Evolutionary conservation across 176 grass and related monocot species (phyloP).

Genomic region (Coix lacrymajobi): DNA sequence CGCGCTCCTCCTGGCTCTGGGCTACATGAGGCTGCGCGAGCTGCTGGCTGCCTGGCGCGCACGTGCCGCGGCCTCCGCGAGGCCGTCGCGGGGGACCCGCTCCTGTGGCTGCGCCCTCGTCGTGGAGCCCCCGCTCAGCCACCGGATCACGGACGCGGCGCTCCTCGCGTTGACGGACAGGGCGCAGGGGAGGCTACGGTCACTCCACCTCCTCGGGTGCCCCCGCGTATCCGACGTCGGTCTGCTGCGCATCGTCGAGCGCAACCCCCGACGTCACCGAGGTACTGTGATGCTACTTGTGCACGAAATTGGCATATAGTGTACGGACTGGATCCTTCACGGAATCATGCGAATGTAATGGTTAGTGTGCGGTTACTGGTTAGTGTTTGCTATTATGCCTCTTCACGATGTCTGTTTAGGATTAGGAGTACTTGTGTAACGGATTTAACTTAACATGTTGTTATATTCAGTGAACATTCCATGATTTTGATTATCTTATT

Average conservation of each 20-base stretch:
- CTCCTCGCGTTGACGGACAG: slow-evolving; percentile 25
- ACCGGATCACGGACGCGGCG: slow-evolving; percentile 28
- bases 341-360: neutral
- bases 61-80: slow-evolving; percentile 39
- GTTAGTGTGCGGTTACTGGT: neutral
- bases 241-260: slow-evolving; percentile 49
- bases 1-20: slow-evolving; percentile 57
- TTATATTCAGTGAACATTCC: neutral
- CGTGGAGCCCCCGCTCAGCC: slow-evolving; percentile 28
- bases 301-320: neutral
- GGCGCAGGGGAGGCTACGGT: slow-evolving; percentile 36
- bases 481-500: neutral
- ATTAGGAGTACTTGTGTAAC: neutral
- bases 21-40: slow-evolving; percentile 50
- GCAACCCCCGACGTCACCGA: slow-evolving; percentile 65
- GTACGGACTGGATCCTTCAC: neutral
- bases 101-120: slow-evolving; percentile 46
- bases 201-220: slow-evolving; percentile 64
- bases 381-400: slow-evolving; percentile 19
- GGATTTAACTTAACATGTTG: neutral
- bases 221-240: slow-evolving; percentile 52
- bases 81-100: slow-evolving; percentile 43
- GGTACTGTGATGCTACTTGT: slow-evolving; percentile 24
- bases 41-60: slow-evolving; percentile 53
- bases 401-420: neutral